phyloP scores from a whole-genome alignment of 164 flowering plant species.

The Chimonanthus praecox region DNA sequence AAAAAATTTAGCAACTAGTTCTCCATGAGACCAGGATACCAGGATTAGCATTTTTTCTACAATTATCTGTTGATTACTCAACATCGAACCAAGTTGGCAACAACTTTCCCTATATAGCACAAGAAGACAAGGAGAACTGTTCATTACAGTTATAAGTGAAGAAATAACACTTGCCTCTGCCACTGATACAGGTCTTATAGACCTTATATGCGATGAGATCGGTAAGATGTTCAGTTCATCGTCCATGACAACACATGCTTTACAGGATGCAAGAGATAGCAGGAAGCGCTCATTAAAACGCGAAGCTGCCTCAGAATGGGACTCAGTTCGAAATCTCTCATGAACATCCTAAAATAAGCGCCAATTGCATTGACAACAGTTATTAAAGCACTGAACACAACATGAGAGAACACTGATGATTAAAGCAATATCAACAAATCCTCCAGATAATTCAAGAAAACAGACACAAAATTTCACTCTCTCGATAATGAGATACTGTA shows the following conservation, averaged over 20 bases:
- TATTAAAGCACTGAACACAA: not conserved
- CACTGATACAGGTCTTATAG: conserved; percentile 50
- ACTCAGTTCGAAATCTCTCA: conserved; percentile 90
- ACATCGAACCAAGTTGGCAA: not conserved
- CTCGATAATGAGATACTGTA: too few relatives aligned
- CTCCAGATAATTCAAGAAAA: too few relatives aligned
- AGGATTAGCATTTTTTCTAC: not conserved
- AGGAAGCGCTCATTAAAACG: conserved; percentile 97
- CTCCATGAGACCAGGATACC: not conserved
- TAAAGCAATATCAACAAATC: not conserved
- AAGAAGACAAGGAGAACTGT: not conserved
- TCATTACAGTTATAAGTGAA: not conserved
- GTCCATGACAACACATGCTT: conserved; percentile 86
- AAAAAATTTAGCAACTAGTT: not conserved
- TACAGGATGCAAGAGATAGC: conserved; percentile 82
- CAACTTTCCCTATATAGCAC: not conserved
- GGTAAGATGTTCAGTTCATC: conserved; percentile 87
- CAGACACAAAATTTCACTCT: too few relatives aligned
- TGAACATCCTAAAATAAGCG: conserved; percentile 78
- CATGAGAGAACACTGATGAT: not conserved
- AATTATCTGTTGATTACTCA: not conserved
- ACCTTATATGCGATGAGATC: conserved; percentile 79
- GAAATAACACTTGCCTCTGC: conserved; percentile 43
- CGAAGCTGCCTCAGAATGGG: conserved; percentile 69
- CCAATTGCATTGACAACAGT: not conserved